These are phyloP conservation scores for Artemisia argyi DNA, from an alignment of 129 eudicot species.

Conservation along the genomic window DNA sequence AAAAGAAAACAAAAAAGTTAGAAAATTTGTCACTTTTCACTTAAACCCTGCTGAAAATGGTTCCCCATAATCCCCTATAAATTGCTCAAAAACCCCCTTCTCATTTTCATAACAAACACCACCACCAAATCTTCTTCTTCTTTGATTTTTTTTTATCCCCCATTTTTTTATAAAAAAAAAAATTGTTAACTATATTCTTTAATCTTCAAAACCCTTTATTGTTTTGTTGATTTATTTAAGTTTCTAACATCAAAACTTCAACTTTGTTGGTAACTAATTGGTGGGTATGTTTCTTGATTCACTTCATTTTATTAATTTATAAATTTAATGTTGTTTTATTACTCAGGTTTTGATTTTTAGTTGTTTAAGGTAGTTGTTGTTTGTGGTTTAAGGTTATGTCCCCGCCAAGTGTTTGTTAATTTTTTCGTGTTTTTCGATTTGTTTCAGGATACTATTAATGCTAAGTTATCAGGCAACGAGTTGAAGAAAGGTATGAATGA, in stretches of 20 bases:
- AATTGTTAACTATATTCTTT: background rate
- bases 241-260: background rate
- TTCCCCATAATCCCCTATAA: constrained; percentile 20
- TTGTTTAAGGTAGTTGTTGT: background rate
- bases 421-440: constrained; percentile 19
- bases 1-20: background rate
- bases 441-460: constrained; percentile 10
- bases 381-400: background rate
- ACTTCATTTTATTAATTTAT: constrained; percentile 4
- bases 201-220: background rate
- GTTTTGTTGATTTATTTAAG: background rate
- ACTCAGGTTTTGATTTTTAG: constrained; percentile 1
- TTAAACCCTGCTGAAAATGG: constrained; percentile 18
- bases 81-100: constrained; percentile 21
- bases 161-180: too few species aligned
- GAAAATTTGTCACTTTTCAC: constrained; percentile 22
- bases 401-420: constrained; percentile 13
- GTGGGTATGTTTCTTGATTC: constrained; percentile 17
- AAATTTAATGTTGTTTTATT: background rate
- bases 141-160: background rate
- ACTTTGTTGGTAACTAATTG: constrained; percentile 4
- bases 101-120: constrained; percentile 2
- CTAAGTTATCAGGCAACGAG: background rate
- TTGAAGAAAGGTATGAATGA: background rate
- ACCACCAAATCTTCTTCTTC: constrained; percentile 20